Percentiles rank a stretch among this genome's conserved stretches.
phyloP scores from a whole-genome alignment of 345 rosid genomes.

The Raphanus sativus region DNA sequence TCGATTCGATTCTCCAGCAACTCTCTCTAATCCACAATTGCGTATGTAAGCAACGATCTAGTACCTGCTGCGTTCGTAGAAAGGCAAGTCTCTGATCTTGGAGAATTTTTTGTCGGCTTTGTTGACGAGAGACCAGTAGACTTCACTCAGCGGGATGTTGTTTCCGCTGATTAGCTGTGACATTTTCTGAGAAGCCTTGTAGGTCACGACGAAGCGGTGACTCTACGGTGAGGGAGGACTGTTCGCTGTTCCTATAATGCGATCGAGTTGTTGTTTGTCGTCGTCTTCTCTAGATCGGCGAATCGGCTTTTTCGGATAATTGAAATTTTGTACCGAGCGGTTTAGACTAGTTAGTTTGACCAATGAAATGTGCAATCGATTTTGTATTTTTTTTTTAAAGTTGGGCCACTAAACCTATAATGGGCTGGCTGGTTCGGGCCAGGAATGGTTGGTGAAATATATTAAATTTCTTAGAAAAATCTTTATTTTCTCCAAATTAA shows the following conservation, averaged over 20 bases:
- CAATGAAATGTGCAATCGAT: neutral
- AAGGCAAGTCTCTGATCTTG: conserved; percentile 96
- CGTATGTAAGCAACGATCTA: neutral
- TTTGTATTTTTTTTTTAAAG: neutral
- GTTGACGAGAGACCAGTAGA: conserved; percentile 89
- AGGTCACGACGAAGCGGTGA: neutral
- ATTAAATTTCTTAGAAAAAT: no score
- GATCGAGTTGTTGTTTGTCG: conserved; percentile 28
- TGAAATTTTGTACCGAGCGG: conserved; percentile 27
- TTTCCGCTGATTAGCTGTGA: conserved; percentile 47
- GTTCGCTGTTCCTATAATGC: conserved; percentile 15
- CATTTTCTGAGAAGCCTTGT: conserved; percentile 37
- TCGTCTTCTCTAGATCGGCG: conserved; percentile 31
- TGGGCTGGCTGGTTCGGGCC: neutral
- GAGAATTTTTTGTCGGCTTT: conserved; percentile 97
- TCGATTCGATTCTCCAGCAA: neutral
- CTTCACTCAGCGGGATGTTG: conserved; percentile 75
- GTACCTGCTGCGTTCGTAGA: conserved; percentile 92
- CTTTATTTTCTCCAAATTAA: no score
- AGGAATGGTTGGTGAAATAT: no score
- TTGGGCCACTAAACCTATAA: neutral
- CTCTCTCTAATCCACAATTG: conserved; percentile 1
- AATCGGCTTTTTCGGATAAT: conserved; percentile 3
- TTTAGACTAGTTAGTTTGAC: conserved; percentile 1
- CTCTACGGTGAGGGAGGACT: neutral